Percentiles rank a stretch among this genome's conserved stretches.
Conservation (phyloP, 2,329 filamentous ascomycete species). For the Leptographium wingfieldii region DNA sequence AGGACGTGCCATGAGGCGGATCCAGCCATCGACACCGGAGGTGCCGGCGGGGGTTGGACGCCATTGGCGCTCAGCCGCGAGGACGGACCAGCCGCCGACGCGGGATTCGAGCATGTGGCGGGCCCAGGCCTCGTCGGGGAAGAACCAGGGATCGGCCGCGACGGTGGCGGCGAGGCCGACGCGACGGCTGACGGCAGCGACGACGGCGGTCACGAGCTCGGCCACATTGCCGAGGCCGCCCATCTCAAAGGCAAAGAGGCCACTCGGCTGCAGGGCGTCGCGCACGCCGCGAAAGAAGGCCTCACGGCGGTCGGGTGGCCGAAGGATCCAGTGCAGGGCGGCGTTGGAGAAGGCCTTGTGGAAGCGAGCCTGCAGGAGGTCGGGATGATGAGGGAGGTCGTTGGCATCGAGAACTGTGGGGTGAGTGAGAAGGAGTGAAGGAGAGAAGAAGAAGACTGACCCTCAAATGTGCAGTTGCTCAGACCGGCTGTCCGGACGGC, state of each 20-base stretch:
- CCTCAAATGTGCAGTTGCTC: constrained; percentile 30
- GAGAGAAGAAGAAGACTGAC: constrained; percentile 15
- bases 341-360: constrained; percentile 54
- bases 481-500: constrained; percentile 23
- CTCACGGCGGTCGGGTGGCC: constrained; percentile 29
- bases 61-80: constrained; percentile 49
- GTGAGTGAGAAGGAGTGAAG: not conserved
- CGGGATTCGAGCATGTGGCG: constrained; percentile 25
- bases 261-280: constrained; percentile 39
- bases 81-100: constrained; percentile 35
- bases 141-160: constrained; percentile 55
- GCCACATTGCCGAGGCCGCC: constrained; percentile 56
- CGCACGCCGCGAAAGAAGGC: constrained; percentile 41
- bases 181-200: constrained; percentile 38
- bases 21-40: constrained; percentile 53
- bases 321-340: constrained; percentile 55
- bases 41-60: constrained; percentile 46
- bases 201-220: constrained; percentile 47
- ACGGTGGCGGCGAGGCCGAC: constrained; percentile 35
- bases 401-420: constrained; percentile 34
- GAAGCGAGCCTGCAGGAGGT: constrained; percentile 25
- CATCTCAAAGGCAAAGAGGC: constrained; percentile 55
- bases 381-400: constrained; percentile 20
- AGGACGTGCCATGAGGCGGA: constrained; percentile 47
- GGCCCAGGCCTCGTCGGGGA: constrained; percentile 52